Base-by-base conservation (phyloP, 345 rosid genomes). In the Acer yangbiense region DNA sequence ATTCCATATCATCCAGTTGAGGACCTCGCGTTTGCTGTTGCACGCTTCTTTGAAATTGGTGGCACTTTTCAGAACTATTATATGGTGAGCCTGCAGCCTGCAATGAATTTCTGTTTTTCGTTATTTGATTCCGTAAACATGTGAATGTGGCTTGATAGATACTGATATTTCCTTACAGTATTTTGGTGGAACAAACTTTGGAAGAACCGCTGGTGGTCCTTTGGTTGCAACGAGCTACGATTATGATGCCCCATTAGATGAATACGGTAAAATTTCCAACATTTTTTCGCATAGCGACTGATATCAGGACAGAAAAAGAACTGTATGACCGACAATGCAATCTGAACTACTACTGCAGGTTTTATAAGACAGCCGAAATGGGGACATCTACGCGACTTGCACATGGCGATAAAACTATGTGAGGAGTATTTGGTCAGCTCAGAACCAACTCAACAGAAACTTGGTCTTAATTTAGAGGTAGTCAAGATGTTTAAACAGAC, bases 121-220 rank as follows among this genome's bases (percentile, higher is more conserved):
- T n/a, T n/a, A n/a, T n/a, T n/a, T n/a, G n/a, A n/a, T n/a, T n/a
- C n/a, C n/a, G n/a, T n/a, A n/a, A n/a, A n/a, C n/a, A 29, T 3
- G 73, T 11, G 13, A 76, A 57, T 1, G 0, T 27, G 14, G 21
- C 23, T 18, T 17, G 4, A 9, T 8, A 44, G 21, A 63, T 71
- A 65, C 75, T 68, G 75, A 69, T 65, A 78, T 73, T 70, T 55
- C 35, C 61, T 63, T 78, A 82, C 82, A 90, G 92, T 90, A 88
- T 80, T 90, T 90, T 72, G 94, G 94, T 10, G 94, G 92, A 78
- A 90, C 89, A 79, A 90, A 88, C 85, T 88, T 90, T 55, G 92
- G 92, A 64, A 80, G 92, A 80, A 90, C 90, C 0, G 90, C 90
- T 5, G 94, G 94, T 69, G 94, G 94, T 64, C 92, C 90, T 74